A percentile compares a stretch with the other conserved stretches of the same genome.
phyloP scores from a whole-genome alignment of 2,329 filamentous ascomycete species.

The Xylaria sp. region DNA sequence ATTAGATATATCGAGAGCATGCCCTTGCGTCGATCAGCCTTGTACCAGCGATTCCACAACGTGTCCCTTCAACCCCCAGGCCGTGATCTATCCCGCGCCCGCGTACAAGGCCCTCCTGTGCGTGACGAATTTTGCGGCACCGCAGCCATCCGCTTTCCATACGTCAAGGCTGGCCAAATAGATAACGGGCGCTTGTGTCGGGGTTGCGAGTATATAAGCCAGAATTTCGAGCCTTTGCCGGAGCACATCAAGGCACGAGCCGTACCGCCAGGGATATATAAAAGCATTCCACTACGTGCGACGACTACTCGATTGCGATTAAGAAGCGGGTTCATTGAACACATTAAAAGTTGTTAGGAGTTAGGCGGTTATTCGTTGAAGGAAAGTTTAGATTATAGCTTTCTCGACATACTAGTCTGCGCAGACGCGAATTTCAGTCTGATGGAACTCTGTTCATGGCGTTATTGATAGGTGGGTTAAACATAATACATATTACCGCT shows the following conservation, averaged over 20 bases:
- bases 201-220: conserved; percentile 40
- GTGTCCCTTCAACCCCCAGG: conserved; percentile 40
- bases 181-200: conserved; percentile 43
- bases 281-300: conserved; percentile 17
- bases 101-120: conserved; percentile 35
- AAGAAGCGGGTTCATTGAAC: conserved; percentile 40
- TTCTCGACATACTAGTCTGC: not conserved
- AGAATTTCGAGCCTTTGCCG: conserved; percentile 14
- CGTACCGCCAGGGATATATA: conserved; percentile 11
- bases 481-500: not conserved
- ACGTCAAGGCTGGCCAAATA: conserved; percentile 32
- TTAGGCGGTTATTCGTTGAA: conserved; percentile 17
- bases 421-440: not conserved
- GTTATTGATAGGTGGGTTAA: not conserved
- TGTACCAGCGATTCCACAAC: conserved; percentile 40
- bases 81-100: conserved; percentile 42
- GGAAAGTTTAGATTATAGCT: not conserved
- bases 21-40: conserved; percentile 12
- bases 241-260: conserved; percentile 5
- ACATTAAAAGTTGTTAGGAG: conserved; percentile 44
- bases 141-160: conserved; percentile 46
- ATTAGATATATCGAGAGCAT: conserved; percentile 25
- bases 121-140: conserved; percentile 44
- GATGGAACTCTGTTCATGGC: not conserved
- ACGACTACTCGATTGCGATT: conserved; percentile 40